phyloP scores from a whole-genome alignment of 805 yeast species.

The Cyberlindnera suaveolens region DNA sequence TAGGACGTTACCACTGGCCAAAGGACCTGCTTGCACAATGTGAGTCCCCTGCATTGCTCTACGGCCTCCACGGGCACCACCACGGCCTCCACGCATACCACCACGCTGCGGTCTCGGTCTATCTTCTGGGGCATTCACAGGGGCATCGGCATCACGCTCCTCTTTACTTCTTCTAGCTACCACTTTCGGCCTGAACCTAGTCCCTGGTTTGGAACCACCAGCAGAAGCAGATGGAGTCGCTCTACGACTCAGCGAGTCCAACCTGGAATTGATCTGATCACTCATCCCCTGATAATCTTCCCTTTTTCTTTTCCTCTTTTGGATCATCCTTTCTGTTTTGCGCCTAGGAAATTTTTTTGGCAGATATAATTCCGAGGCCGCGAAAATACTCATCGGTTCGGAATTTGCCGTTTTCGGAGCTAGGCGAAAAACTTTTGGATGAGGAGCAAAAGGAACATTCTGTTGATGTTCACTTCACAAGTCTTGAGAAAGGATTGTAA shows the following conservation, averaged over 20 bases:
- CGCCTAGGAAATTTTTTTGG: neutral
- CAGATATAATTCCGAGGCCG: neutral
- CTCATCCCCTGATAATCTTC: conserved; percentile 9
- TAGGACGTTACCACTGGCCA: conserved; percentile 46
- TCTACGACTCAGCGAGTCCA: conserved; percentile 34
- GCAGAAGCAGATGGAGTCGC: conserved; percentile 16
- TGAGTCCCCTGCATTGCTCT: conserved; percentile 41
- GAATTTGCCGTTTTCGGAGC: neutral
- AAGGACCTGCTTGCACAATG: conserved; percentile 66
- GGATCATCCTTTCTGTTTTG: too few relatives aligned
- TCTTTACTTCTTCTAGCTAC: conserved; percentile 81
- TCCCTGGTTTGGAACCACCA: conserved; percentile 36
- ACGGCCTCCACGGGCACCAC: conserved; percentile 20
- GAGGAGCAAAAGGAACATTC: too few relatives aligned
- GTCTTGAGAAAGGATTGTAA: neutral
- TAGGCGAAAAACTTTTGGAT: neutral
- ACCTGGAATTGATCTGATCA: conserved; percentile 22
- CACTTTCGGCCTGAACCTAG: conserved; percentile 80
- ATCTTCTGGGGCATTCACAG: conserved; percentile 23
- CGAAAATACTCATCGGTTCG: neutral
- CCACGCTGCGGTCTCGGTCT: conserved; percentile 13
- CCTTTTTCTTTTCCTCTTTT: neutral
- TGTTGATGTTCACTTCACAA: neutral
- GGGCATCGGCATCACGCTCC: conserved; percentile 76
- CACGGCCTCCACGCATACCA: conserved; percentile 15